These are phyloP conservation scores for Nannochloropsis gaditana DNA, from an alignment of 108 stramenopile species.

Conservation along the genomic window DNA sequence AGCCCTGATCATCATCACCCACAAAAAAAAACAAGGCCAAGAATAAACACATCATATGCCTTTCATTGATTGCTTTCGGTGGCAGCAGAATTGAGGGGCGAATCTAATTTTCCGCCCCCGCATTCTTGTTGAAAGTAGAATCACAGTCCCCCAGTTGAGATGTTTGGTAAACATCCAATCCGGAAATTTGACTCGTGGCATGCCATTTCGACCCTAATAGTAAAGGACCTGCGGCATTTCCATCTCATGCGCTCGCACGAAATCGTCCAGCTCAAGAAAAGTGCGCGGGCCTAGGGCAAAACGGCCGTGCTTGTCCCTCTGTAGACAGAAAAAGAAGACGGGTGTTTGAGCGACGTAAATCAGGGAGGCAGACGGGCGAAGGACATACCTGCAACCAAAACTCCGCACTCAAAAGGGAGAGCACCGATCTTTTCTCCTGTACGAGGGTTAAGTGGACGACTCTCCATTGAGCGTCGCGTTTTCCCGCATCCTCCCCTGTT, in stretches of 20 bases:
- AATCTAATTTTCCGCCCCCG: no score
- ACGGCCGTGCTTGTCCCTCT: slow-evolving; percentile 9
- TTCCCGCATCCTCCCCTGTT: neutral
- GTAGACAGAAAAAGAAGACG: neutral
- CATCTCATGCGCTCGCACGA: slow-evolving; percentile 1
- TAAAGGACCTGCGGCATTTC: slow-evolving; percentile 13
- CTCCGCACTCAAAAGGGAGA: neutral
- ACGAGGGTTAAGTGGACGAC: neutral
- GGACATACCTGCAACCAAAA: neutral
- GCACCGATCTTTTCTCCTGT: neutral
- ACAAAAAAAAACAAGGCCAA: no score
- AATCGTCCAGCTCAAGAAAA: slow-evolving; percentile 15
- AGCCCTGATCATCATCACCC: no score
- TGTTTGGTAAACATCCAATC: no score
- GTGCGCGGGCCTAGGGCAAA: neutral
- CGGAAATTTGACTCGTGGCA: no score
- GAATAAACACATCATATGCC: no score
- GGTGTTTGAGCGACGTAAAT: neutral
- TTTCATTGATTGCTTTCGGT: no score
- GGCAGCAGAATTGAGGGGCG: no score
- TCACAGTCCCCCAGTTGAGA: no score
- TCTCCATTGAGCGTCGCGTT: neutral
- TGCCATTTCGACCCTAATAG: neutral
- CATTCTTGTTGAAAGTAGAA: no score
- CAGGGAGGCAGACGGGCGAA: neutral